Conservation (phyloP, 176 grass and related monocot genomes). For the Ampelocalamus luodianensis region DNA sequence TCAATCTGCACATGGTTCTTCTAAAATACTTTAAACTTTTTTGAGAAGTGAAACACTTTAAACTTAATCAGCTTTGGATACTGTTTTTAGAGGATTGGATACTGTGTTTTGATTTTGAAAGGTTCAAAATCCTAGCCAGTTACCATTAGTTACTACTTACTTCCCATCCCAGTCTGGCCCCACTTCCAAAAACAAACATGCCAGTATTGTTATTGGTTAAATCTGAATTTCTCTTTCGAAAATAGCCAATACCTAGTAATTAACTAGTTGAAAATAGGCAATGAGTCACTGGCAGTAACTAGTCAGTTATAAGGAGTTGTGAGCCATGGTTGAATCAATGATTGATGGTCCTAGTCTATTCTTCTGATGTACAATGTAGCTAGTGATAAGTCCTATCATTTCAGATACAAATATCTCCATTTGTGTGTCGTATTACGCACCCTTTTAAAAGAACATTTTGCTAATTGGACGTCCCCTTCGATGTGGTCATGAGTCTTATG, state of each 20-base stretch:
- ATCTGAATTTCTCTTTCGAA: neutral
- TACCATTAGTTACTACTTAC: neutral
- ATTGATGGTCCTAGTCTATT: conserved; percentile 44
- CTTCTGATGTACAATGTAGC: neutral
- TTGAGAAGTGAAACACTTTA: neutral
- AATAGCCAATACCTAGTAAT: neutral
- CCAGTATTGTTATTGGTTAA: neutral
- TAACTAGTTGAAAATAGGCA: neutral
- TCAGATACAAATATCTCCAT: conserved; percentile 28
- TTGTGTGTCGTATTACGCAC: too few species aligned
- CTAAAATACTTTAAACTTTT: neutral
- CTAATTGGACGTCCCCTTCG: conserved; percentile 23
- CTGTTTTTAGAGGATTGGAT: conserved; percentile 1
- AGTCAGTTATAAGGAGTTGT: neutral
- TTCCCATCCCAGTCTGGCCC: neutral
- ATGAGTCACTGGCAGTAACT: neutral
- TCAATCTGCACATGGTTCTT: neutral
- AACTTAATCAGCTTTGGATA: neutral
- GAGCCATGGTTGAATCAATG: conserved; percentile 23
- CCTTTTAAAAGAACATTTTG: neutral
- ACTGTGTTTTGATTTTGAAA: neutral
- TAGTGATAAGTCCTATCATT: conserved; percentile 22
- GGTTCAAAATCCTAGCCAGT: neutral
- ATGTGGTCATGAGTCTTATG: conserved; percentile 9
- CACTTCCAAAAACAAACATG: neutral